Conservation (phyloP, 1,284 basidiomycete genomes). For the Exobasidium cylindrosporum region DNA sequence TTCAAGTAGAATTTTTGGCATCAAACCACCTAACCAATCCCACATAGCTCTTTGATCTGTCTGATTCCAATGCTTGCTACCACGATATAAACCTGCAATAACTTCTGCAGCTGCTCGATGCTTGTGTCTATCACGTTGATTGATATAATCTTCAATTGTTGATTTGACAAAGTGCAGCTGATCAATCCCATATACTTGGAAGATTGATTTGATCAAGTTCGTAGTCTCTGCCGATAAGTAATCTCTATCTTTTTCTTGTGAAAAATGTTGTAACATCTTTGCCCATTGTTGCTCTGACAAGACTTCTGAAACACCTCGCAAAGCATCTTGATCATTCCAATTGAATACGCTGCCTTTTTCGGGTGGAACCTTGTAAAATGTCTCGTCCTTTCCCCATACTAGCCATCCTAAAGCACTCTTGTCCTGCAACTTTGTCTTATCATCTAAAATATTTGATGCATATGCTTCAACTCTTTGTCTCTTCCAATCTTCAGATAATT, state of each 20-base stretch:
- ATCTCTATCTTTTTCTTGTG: conserved; percentile 50
- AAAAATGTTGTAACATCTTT: conserved; percentile 52
- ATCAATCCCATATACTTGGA: conserved; percentile 63
- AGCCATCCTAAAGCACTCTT: conserved; percentile 82
- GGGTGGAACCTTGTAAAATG: conserved; percentile 65
- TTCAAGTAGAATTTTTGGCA: conserved; percentile 69
- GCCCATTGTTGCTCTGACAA: conserved; percentile 64
- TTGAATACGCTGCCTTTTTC: conserved; percentile 61
- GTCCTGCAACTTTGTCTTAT: conserved; percentile 65
- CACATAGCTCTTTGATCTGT: conserved; percentile 66
- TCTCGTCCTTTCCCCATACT: conserved; percentile 71
- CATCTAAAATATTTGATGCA: conserved; percentile 53
- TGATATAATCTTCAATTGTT: conserved; percentile 66
- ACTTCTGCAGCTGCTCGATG: conserved; percentile 87
- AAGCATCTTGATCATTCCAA: conserved; percentile 72
- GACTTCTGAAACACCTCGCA: conserved; percentile 65
- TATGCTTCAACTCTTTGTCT: conserved; percentile 61
- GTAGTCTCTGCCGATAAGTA: conserved; percentile 55
- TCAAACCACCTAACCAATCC: conserved; percentile 72
- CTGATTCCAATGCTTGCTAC: conserved; percentile 85
- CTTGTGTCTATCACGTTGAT: conserved; percentile 75
- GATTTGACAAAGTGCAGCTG: conserved; percentile 61
- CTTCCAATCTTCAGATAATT: conserved; percentile 60
- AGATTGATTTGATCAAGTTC: conserved; percentile 59
- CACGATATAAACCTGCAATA: conserved; percentile 69